Evolutionary conservation across 1,284 basidiomycete genomes (phyloP), one percentile per base, ranked within the genome.

Genomic region (Laetiporus sulphureus): DNA sequence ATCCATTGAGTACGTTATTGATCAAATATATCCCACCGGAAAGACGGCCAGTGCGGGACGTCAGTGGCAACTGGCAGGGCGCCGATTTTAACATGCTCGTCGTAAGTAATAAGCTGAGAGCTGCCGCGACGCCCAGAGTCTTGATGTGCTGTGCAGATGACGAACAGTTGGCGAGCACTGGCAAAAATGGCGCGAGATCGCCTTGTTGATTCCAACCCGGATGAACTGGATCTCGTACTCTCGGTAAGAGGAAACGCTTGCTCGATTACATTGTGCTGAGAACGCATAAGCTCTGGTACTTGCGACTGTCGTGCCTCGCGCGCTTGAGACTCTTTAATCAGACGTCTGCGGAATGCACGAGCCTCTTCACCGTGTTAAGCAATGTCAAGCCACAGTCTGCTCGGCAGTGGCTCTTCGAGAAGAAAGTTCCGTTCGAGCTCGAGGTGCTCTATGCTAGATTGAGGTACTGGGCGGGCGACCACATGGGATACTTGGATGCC

Each of bases 241-340:
- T 77, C 74, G 39, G 86, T 87, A 59, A 66, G 82, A 59, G 24
- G 7, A 23, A 23, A 7, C 16, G 2, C 29, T 12, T 29, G 3
- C 11, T 2, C 8, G 22, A 13, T 18, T 24, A 16, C 16, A 16
- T 41, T 13, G 1, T 10, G n/a, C 34, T 27, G 12, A 19, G 2
- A 19, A 31, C 22, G 21, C 38, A 37, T 39, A 21, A 89, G 85
- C 72, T 89, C 19, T 91, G 87, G 87, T 84, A 82, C 56, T 75
- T 91, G 31, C 84, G 86, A 6, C 70, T 90, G 4, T 77, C 83
- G 19, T 77, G 77, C 40, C 73, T 90, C 29, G 77, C 87, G 34
- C 80, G 87, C 18, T 73, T 91, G 36, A 78, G 85, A 27, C 75
- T 91, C 38, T 84, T 83, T 66, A 87, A 87, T 54, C 87, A 90